Evolutionary conservation across 148 eudicot species (phyloP), one percentile per base, ranked within the genome.

Genomic region (Hydrangea macrophylla): DNA sequence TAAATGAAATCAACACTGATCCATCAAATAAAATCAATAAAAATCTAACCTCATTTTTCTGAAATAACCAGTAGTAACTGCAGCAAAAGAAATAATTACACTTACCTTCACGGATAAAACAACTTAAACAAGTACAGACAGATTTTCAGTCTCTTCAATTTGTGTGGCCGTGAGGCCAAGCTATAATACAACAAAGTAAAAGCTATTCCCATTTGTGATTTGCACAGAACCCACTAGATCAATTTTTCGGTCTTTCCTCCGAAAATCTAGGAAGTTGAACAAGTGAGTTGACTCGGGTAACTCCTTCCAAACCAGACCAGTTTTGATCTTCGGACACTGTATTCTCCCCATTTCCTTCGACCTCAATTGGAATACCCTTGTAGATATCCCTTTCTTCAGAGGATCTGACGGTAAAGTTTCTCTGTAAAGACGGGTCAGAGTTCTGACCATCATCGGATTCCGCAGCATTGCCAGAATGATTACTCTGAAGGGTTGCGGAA

Each of bases 251-350:
- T 70, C 70, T 82, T 71, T 88, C 98, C 51, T 78, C 88, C 0
- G 98, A 90, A 69, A 90, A 93, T 81, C 96, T 90, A 27, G 99
- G 99, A 60, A 95, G 97, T 65, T 95, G 99, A 80, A 95, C 97
- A 28, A 95, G 80, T 5, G 97, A 95, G 76, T 95, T 91, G 32
- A 95, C 99, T n/a, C 96, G 80, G 31, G 99, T 91, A 25, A 91
- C 90, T 5, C 99, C 99, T 79, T 95, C 96, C 81, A 95, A 82
- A 59, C 99, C 96, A 0, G 90, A 89, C 99, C 99, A 95, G 48
- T 84, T 80, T 83, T 90, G 89, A 48, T 92, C 96, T 60, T 86
- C 90, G 1, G 68, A 36, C 9, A 23, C 68, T 20, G 42, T 61
- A 51, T 70, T 75, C 50, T 80, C 90, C 15, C 68, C 82, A 40